Evolutionary conservation across 2,329 filamentous ascomycete genomes (phyloP), one percentile per base, ranked within the genome.

Genomic region (Pseudomassariella vexata): DNA sequence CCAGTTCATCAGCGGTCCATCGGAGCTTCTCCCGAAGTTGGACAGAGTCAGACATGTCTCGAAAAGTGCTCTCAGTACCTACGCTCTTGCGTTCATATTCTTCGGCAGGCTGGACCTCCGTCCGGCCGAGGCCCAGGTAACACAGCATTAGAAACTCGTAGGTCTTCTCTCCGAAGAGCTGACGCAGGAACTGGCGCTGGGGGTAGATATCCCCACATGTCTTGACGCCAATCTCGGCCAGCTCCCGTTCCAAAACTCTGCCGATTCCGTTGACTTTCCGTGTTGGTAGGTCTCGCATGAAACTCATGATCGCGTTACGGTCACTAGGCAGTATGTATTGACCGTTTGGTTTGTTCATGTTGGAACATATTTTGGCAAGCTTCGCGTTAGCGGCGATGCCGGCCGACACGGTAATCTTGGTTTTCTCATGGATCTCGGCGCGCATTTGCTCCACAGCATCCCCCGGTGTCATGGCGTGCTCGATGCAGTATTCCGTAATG

Each of bases 231-330:
- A 96, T 79, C 4, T 90, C 86, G 26, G 85, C 76, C 2, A 98
- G 72, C 53, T 98, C 87, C 35, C 92, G 76, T 59, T 96, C 92
- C 39, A 95, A 81, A 0, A 96, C 92, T 15, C 92, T 76, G 0
- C 92, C 92, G n/a, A 98, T 76, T 1, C 92, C 92, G 44, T 95
- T 95, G 25, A 96, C 85, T 52, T 95, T 95, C 20, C 92, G 75
- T 1, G 87, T 88, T 0, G 89, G 82, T 16, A 98, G 65, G 19
- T 81, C 73, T 9, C 73, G 70, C 83, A 96, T 95, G 52, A 95
- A 96, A 0, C 70, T 63, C 73, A 96, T 79, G 38, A 98, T 87
- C 1, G 76, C 70, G 17, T 65, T 61, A 8, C 89, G 73, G 24
- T 94, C 81, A 32, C 72, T 84, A 0, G 82, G 71, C 2, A 96